phyloP scores from a whole-genome alignment of 2,329 filamentous ascomycete genomes.

The Teratosphaeria pseudoeucalypti region DNA sequence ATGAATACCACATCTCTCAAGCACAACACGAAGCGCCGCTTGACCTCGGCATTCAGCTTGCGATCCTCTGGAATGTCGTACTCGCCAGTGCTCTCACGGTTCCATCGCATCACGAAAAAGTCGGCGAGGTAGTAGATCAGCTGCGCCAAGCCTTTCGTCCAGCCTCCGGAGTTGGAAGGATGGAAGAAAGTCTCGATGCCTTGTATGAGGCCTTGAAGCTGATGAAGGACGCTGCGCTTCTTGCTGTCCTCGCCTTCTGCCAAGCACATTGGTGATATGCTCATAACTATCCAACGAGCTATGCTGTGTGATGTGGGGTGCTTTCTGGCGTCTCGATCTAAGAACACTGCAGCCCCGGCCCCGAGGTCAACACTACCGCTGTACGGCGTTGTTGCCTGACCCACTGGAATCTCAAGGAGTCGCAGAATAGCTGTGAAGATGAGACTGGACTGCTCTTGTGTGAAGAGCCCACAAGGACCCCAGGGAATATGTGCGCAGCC shows the following conservation, averaged over 20 bases:
- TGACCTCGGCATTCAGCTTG: slow-evolving; percentile 68
- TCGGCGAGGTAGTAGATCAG: slow-evolving; percentile 87
- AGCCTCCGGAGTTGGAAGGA: slow-evolving; percentile 84
- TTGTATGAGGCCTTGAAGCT: slow-evolving; percentile 83
- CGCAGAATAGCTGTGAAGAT: slow-evolving; percentile 88
- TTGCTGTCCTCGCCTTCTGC: slow-evolving; percentile 61
- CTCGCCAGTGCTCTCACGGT: slow-evolving; percentile 85
- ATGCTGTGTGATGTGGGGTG: slow-evolving; percentile 88
- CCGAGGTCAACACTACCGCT: slow-evolving; percentile 68
- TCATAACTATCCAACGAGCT: slow-evolving; percentile 86
- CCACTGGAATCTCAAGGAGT: slow-evolving; percentile 88
- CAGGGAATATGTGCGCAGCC: slow-evolving; percentile 67
- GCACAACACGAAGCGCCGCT: slow-evolving; percentile 78
- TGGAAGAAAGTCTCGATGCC: slow-evolving; percentile 98
- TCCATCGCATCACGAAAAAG: slow-evolving; percentile 96
- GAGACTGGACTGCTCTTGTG: slow-evolving; percentile 77
- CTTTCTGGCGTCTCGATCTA: slow-evolving; percentile 89
- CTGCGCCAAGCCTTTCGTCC: slow-evolving; percentile 84
- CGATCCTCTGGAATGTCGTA: slow-evolving; percentile 75
- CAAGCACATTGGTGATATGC: slow-evolving; percentile 73
- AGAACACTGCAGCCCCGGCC: slow-evolving; percentile 70
- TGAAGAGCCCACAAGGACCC: slow-evolving; percentile 80
- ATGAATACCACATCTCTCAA: slow-evolving; percentile 92
- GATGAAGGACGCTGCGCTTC: slow-evolving; percentile 59
- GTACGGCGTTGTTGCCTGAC: slow-evolving; percentile 89